These are phyloP conservation scores for Cunninghamia lanceolata DNA, from an alignment of 75 land plant species.

Conservation along the genomic window DNA sequence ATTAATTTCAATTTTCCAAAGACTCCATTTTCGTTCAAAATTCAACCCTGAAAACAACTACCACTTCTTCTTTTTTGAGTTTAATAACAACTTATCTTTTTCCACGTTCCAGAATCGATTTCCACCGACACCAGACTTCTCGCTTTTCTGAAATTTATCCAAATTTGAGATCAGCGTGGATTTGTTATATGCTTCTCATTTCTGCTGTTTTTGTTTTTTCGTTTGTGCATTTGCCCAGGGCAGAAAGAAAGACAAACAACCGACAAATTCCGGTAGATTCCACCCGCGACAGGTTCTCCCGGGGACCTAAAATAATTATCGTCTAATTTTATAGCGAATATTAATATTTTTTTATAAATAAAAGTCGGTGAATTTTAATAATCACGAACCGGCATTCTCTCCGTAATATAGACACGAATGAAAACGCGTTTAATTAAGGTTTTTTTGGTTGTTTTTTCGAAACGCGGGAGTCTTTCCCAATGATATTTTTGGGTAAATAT, in stretches of 20 bases:
- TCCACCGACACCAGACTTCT: neutral
- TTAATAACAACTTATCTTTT: neutral
- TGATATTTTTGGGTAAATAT: too few species aligned
- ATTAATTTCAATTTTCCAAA: neutral
- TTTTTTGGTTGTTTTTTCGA: too few species aligned
- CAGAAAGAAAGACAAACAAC: neutral
- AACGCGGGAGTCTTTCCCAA: too few species aligned
- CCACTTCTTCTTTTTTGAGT: too few species aligned
- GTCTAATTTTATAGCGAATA: too few species aligned
- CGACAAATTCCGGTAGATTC: neutral
- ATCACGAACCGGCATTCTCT: too few species aligned
- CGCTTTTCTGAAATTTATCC: too few species aligned
- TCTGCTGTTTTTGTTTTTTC: neutral
- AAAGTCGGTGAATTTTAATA: too few species aligned
- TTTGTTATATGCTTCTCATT: neutral
- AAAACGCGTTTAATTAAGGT: too few species aligned
- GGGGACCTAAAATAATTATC: neutral
- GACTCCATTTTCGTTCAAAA: neutral
- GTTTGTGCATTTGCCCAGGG: neutral
- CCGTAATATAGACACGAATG: too few species aligned
- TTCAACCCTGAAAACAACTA: neutral
- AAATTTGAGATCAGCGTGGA: neutral
- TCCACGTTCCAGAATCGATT: neutral
- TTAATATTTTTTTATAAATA: too few species aligned
- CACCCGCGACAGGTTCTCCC: neutral